Percentiles rank a stretch among this genome's conserved stretches.
Evolutionary conservation across 306 rosid genomes (phyloP).

Genomic region (Hippophae rhamnoides): DNA sequence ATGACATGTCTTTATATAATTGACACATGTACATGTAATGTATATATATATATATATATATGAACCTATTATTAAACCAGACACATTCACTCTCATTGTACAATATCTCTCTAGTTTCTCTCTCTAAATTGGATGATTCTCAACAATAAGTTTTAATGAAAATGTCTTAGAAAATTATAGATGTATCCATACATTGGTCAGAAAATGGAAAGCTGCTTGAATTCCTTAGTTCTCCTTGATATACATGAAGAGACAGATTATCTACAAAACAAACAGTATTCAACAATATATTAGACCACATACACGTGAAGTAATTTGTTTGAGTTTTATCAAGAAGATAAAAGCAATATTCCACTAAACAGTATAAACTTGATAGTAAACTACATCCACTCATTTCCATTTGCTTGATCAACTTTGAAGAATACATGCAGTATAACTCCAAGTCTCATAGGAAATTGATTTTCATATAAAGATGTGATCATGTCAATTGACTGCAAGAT

Average conservation of each 20-base stretch:
- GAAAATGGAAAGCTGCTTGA: conserved; percentile 75
- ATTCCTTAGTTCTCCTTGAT: conserved; percentile 61
- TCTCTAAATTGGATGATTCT: too few relatives aligned
- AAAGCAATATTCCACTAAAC: not conserved
- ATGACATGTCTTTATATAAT: too few relatives aligned
- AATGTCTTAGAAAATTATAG: too few relatives aligned
- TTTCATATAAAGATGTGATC: conserved; percentile 67
- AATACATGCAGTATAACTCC: conserved; percentile 79
- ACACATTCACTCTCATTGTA: too few relatives aligned
- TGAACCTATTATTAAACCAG: too few relatives aligned
- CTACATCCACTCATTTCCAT: conserved; percentile 26
- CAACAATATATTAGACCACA: conserved; percentile 10
- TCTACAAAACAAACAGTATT: conserved; percentile 42
- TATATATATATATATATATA: too few relatives aligned
- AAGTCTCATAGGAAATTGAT: conserved; percentile 73
- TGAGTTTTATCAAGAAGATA: not conserved
- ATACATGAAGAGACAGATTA: conserved; percentile 69
- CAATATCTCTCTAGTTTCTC: too few relatives aligned
- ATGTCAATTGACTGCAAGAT: conserved; percentile 74
- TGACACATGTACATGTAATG: too few relatives aligned
- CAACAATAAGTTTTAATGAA: too few relatives aligned
- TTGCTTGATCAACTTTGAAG: conserved; percentile 61
- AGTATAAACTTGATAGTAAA: not conserved
- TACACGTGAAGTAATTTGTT: not conserved
- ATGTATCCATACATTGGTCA: conserved; percentile 62